Conservation (phyloP, 306 rosid species). For the Inga oerstediana region DNA sequence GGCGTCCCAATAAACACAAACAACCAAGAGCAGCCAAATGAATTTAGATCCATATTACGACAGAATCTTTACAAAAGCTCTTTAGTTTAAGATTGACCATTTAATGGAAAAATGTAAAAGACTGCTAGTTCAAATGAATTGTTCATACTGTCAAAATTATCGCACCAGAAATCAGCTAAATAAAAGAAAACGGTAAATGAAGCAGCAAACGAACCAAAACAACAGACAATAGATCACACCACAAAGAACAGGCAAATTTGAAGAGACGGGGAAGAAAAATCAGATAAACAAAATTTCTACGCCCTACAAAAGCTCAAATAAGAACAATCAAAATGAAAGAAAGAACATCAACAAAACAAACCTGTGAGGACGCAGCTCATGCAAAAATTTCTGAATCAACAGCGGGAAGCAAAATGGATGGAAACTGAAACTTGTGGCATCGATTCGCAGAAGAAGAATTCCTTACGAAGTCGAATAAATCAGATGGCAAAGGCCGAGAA, state of each 20-base stretch:
- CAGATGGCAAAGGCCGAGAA: conserved; percentile 32
- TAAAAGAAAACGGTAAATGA: conserved; percentile 13
- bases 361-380: conserved; percentile 41
- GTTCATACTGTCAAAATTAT: neutral
- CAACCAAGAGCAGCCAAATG: neutral
- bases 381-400: conserved; percentile 36
- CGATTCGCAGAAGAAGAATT: conserved; percentile 30
- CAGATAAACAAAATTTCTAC: conserved; percentile 3
- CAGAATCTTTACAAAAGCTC: conserved; percentile 5
- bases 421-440: conserved; percentile 33
- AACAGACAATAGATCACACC: neutral
- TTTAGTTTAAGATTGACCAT: neutral
- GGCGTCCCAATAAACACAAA: neutral
- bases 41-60: conserved; percentile 46
- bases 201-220: conserved; percentile 15
- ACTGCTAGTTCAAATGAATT: neutral
- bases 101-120: neutral
- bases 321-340: conserved; percentile 2
- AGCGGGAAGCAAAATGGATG: conserved; percentile 27
- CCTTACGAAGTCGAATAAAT: conserved; percentile 52
- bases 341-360: conserved; percentile 14
- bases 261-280: neutral
- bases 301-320: neutral
- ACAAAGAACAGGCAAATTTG: neutral
- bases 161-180: neutral